Percentiles rank a stretch among this genome's conserved stretches.
Evolutionary conservation across 441 rosid genomes (phyloP).

Genomic region (Arabidopsis hybrid): DNA sequence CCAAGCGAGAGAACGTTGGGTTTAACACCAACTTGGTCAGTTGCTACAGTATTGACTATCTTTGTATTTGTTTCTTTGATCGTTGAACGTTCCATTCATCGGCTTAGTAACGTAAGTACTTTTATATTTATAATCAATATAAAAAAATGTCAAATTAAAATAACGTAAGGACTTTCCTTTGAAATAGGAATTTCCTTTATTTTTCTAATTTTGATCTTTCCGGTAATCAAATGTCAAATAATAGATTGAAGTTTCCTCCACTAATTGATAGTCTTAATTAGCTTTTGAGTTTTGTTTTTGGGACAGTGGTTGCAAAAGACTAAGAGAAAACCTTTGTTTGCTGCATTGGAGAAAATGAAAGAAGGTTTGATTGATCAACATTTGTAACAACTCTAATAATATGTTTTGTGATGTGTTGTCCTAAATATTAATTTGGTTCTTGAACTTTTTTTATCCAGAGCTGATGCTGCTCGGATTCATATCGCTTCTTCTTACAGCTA

Average conservation of each 20-base stretch:
- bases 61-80: constrained; percentile 84
- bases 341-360: constrained; percentile 96
- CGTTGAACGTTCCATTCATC: constrained; percentile 89
- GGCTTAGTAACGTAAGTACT: constrained; percentile 71
- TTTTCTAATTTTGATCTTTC: background rate
- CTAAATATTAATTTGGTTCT: constrained; percentile 2
- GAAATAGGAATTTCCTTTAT: background rate
- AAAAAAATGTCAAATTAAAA: no score
- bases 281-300: constrained; percentile 26
- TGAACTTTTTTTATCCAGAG: constrained; percentile 54
- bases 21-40: constrained; percentile 95
- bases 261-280: background rate
- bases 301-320: constrained; percentile 85
- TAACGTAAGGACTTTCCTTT: no score
- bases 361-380: constrained; percentile 62
- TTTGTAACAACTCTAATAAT: constrained; percentile 12
- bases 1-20: constrained; percentile 64
- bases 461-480: constrained; percentile 98
- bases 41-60: constrained; percentile 84
- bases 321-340: constrained; percentile 79
- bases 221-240: background rate
- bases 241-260: background rate
- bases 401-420: constrained; percentile 12
- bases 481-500: constrained; percentile 89
- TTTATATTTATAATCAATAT: background rate